Percentiles rank a stretch among this genome's conserved stretches.
phyloP scores from a whole-genome alignment of 2,329 filamentous ascomycete species.

The Pestalotiopsis sp. region DNA sequence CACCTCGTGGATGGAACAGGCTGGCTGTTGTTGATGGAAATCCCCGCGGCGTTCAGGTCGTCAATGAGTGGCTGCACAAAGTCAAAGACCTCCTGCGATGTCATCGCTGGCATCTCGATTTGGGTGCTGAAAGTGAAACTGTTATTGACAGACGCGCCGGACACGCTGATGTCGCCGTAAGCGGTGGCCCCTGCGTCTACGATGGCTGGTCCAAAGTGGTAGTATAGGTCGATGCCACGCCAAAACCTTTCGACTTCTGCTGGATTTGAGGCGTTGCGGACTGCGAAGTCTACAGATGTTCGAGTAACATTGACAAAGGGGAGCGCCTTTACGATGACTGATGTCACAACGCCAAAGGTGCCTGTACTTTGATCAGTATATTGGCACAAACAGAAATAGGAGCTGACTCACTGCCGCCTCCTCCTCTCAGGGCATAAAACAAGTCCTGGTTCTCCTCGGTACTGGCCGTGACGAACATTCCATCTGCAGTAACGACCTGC shows the following conservation, averaged over 20 bases:
- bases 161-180: slow-evolving; percentile 38
- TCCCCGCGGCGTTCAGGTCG: slow-evolving; percentile 33
- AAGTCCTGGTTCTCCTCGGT: slow-evolving; percentile 46
- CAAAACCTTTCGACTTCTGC: slow-evolving; percentile 26
- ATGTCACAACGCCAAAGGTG: slow-evolving; percentile 33
- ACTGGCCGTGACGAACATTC: slow-evolving; percentile 42
- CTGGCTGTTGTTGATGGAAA: slow-evolving; percentile 30
- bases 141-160: slow-evolving; percentile 24
- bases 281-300: slow-evolving; percentile 23
- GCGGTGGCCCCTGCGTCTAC: slow-evolving; percentile 38
- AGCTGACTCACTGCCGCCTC: slow-evolving; percentile 43
- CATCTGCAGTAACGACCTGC: slow-evolving; percentile 49
- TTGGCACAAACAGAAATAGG: not conserved
- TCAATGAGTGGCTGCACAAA: slow-evolving; percentile 38
- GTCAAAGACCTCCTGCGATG: slow-evolving; percentile 20
- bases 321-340: slow-evolving; percentile 33
- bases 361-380: slow-evolving; percentile 18
- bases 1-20: slow-evolving; percentile 31
- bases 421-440: slow-evolving; percentile 54
- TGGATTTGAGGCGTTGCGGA: not conserved
- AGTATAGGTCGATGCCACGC: slow-evolving; percentile 35
- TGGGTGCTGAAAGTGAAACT: slow-evolving; percentile 29
- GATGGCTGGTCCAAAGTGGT: slow-evolving; percentile 34
- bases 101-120: slow-evolving; percentile 35
- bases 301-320: slow-evolving; percentile 26